Evolutionary conservation across 177 flowering plant genomes (phyloP).

Genomic region (Vitis hybrid): DNA sequence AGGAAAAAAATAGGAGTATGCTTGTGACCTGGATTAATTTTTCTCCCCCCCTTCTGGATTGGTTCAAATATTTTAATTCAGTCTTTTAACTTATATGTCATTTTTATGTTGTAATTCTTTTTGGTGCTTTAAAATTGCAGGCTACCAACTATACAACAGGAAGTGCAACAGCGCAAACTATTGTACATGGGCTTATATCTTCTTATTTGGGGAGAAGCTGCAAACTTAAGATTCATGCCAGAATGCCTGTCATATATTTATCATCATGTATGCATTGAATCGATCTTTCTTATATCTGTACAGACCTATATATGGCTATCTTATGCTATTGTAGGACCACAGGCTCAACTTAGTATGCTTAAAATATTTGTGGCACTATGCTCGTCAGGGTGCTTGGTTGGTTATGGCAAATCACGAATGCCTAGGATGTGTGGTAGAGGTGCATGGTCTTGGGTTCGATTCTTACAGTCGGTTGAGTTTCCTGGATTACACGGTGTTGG

Average conservation of each 20-base stretch:
- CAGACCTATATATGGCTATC: neutral
- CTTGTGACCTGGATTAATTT: neutral
- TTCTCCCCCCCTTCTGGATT: neutral
- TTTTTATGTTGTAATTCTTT: neutral
- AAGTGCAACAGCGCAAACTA: slow-evolving; percentile 93
- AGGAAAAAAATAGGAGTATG: neutral
- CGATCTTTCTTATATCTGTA: neutral
- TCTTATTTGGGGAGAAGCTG: slow-evolving; percentile 99
- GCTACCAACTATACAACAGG: slow-evolving; percentile 97
- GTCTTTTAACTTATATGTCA: neutral
- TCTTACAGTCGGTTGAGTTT: too few species aligned
- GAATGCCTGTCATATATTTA: slow-evolving; percentile 98
- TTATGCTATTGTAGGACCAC: neutral
- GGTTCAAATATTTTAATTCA: neutral
- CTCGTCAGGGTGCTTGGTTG: neutral
- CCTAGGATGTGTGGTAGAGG: too few species aligned
- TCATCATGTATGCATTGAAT: slow-evolving; percentile 72
- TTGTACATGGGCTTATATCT: slow-evolving; percentile 94
- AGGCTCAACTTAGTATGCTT: neutral
- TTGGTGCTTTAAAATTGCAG: slow-evolving; percentile 35
- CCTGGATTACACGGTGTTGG: too few species aligned
- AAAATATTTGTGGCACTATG: neutral
- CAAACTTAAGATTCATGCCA: slow-evolving; percentile 98
- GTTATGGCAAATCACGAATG: too few species aligned
- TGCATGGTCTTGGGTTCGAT: too few species aligned